Evolutionary conservation across 1,284 basidiomycete species (phyloP).

Genomic region (Marasmius sp.): DNA sequence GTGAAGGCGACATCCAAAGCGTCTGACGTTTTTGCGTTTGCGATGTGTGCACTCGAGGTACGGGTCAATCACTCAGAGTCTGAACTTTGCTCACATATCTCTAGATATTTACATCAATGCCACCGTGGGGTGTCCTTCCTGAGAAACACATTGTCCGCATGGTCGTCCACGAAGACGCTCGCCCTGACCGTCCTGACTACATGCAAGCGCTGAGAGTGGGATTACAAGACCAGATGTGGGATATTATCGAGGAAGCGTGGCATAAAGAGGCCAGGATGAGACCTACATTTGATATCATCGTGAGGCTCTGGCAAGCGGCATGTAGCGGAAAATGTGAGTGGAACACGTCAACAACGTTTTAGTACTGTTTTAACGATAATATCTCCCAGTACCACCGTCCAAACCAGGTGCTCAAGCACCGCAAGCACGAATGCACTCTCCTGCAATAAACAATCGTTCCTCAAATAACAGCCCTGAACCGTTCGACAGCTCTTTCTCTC

Average conservation of each 20-base stretch:
- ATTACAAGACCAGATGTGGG: slow-evolving; percentile 22
- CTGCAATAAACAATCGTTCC: neutral
- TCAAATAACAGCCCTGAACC: neutral
- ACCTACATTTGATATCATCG: slow-evolving; percentile 8
- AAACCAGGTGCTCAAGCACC: neutral
- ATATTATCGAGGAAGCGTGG: slow-evolving; percentile 25
- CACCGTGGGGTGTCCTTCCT: slow-evolving; percentile 24
- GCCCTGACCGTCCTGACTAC: slow-evolving; percentile 24
- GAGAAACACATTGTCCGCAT: slow-evolving; percentile 25
- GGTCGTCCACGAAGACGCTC: slow-evolving; percentile 20
- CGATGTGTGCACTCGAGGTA: slow-evolving; percentile 26
- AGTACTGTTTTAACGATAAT: neutral
- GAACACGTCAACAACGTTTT: neutral
- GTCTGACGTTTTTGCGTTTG: slow-evolving; percentile 27
- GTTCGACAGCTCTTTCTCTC: neutral
- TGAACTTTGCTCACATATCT: neutral
- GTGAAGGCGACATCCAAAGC: slow-evolving; percentile 20
- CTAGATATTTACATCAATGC: slow-evolving; percentile 21
- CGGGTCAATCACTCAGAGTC: neutral
- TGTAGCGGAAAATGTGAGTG: neutral
- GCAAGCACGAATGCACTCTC: neutral
- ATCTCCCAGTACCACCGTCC: neutral
- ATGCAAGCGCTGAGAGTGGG: slow-evolving; percentile 12
- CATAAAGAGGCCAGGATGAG: slow-evolving; percentile 19
- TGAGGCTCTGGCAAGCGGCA: slow-evolving; percentile 7